Base-by-base conservation (phyloP, 1,284 basidiomycete genomes). In the Entoloma clypeatum region DNA sequence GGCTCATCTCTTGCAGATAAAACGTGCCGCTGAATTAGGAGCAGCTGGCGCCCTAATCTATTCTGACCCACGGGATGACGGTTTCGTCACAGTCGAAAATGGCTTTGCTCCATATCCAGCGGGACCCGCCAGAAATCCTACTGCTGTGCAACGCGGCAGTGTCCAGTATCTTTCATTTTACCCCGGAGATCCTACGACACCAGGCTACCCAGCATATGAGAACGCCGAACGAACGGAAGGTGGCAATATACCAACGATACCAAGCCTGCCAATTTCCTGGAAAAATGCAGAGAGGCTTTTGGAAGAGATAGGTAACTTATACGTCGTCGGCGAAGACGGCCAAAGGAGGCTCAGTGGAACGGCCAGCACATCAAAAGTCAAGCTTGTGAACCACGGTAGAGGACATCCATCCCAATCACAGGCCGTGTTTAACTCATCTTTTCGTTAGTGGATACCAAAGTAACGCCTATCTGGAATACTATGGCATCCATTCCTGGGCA, bases 401-500 rank as follows among this genome's bases (percentile, higher is more conserved):
- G 36, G 22, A 17, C n/a, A 14, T 11, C n/a, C n/a, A 11, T 30
- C 17, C 32, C 14, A 5, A 31, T 5, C 25, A n/a, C 17, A 18
- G 4, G 4, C 27, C 40, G 22, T 13, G 10, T 28, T 8, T 6
- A 23, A 23, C 31, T 37, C 11, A 50, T 14, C 10, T 17, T 33
- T 24, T 26, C 14, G 47, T 52, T 48, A 74, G 85, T 93, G 35
- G 76, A 91, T 48, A 79, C 72, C n/a, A 79, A 80, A 53, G 75
- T 92, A 16, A 90, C 73, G n/a, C 85, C 84, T 2, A 84, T 88
- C 39, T 85, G 85, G 86, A 93, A 97, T 65, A 78, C 83, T 0
- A 91, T 95, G 79, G 90, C 82, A 3, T 75, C 85, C 26, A 90
- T 98, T 47, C 94, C 92, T 5, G 94, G 95, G 0, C 79, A 86